Conservation (phyloP, 441 rosid genomes). For the Gossypium davidsonii region DNA sequence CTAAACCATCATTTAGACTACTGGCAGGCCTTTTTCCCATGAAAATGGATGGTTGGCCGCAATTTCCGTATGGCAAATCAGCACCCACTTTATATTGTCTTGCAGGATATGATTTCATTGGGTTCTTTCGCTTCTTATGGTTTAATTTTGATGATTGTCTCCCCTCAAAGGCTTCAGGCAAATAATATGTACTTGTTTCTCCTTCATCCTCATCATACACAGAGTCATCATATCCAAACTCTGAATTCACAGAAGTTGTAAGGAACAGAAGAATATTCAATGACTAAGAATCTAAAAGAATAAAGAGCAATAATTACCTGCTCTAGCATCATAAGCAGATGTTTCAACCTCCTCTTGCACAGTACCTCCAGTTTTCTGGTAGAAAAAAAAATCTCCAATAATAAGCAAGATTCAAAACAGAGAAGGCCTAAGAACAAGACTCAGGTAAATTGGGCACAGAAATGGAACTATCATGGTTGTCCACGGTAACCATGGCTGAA, state of each 20-base stretch:
- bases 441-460: background rate
- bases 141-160: slow-evolving; percentile 46
- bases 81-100: slow-evolving; percentile 62
- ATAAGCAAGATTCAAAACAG: slow-evolving; percentile 11
- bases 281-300: slow-evolving; percentile 10
- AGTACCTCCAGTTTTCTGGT: slow-evolving; percentile 69
- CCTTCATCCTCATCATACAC: slow-evolving; percentile 83
- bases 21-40: slow-evolving; percentile 65
- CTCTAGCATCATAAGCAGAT: slow-evolving; percentile 56
- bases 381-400: background rate
- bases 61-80: slow-evolving; percentile 51
- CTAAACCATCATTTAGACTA: slow-evolving; percentile 53
- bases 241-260: slow-evolving; percentile 36
- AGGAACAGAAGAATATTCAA: slow-evolving; percentile 23
- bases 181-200: slow-evolving; percentile 71
- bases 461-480: background rate
- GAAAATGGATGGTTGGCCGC: slow-evolving; percentile 40
- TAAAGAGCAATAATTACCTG: slow-evolving; percentile 45
- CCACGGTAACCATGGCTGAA: background rate
- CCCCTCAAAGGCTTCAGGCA: slow-evolving; percentile 57
- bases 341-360: slow-evolving; percentile 88
- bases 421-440: background rate
- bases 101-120: slow-evolving; percentile 42
- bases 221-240: slow-evolving; percentile 48
- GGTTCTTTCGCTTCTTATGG: slow-evolving; percentile 51